phyloP scores from a whole-genome alignment of 2,329 filamentous ascomycete species.

The Fusarium sp. region DNA sequence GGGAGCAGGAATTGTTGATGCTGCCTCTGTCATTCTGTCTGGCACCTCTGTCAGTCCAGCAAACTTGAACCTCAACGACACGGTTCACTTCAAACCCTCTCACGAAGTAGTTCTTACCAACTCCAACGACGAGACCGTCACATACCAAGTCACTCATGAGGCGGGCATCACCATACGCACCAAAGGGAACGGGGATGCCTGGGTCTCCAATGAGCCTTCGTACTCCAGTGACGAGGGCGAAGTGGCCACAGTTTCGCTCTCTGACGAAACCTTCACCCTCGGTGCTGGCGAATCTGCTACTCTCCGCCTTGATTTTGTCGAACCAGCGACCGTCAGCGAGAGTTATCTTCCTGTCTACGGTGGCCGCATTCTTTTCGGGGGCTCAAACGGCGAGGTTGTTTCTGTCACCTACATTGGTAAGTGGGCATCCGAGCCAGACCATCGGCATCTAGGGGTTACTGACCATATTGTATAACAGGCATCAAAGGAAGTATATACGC shows the following conservation, averaged over 20 bases:
- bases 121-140: not conserved
- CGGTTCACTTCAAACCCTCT: conserved; percentile 5
- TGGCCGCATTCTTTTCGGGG: conserved; percentile 1
- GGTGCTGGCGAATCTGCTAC: not conserved
- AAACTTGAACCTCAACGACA: conserved; percentile 18
- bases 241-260: not conserved
- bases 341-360: conserved; percentile 13
- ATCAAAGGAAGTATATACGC: conserved; percentile 16
- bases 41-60: conserved; percentile 6
- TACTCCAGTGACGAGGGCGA: not conserved
- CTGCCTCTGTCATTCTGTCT: conserved; percentile 48
- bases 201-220: not conserved
- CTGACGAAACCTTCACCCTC: not conserved
- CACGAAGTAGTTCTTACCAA: conserved; percentile 10
- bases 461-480: not conserved
- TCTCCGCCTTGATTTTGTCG: not conserved
- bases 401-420: conserved; percentile 17
- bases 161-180: not conserved
- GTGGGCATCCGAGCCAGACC: not conserved
- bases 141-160: conserved; percentile 10
- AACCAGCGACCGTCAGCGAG: not conserved
- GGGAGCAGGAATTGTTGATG: conserved; percentile 56
- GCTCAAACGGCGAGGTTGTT: conserved; percentile 7
- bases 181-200: conserved; percentile 1
- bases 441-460: not conserved